Evolutionary conservation across 2,329 filamentous ascomycete genomes (phyloP).

Genomic region (Dactylellina haptotyla): DNA sequence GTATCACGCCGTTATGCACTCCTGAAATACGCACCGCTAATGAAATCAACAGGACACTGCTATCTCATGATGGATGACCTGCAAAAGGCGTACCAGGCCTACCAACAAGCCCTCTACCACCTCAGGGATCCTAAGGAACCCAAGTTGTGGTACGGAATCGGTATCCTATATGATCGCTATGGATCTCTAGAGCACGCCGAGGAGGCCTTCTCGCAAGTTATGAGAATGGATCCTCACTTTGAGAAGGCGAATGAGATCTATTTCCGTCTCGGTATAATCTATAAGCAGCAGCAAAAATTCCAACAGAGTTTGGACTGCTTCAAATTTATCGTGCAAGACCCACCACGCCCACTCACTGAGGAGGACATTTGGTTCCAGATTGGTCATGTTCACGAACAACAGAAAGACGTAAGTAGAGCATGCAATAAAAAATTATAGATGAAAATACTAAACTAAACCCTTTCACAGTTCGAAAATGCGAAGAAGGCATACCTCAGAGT

Average conservation of each 20-base stretch:
- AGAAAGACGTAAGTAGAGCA: slow-evolving; percentile 83
- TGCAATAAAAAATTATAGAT: neutral
- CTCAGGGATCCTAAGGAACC: slow-evolving; percentile 95
- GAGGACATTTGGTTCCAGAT: slow-evolving; percentile 99
- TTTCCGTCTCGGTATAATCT: slow-evolving; percentile 98
- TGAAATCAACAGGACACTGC: slow-evolving; percentile 77
- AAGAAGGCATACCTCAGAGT: slow-evolving; percentile 93
- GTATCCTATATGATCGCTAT: slow-evolving; percentile 95
- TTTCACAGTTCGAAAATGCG: slow-evolving; percentile 83
- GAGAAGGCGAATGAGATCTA: slow-evolving; percentile 99
- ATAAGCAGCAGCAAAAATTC: slow-evolving; percentile 98
- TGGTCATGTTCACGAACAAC: slow-evolving; percentile 96
- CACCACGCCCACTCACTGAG: slow-evolving; percentile 89
- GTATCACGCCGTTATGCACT: slow-evolving; percentile 57
- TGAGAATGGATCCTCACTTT: slow-evolving; percentile 97
- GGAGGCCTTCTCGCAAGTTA: slow-evolving; percentile 97
- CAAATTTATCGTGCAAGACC: slow-evolving; percentile 94
- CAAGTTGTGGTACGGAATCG: slow-evolving; percentile 98
- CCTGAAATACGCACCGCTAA: slow-evolving; percentile 48
- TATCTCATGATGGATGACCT: slow-evolving; percentile 99
- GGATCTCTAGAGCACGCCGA: slow-evolving; percentile 96
- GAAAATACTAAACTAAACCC: neutral
- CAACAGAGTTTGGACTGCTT: slow-evolving; percentile 96
- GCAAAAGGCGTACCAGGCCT: slow-evolving; percentile 95
- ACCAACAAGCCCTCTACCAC: slow-evolving; percentile 94